Base-by-base conservation (phyloP, 2,329 filamentous ascomycete genomes). In the Penicillium sp. region DNA sequence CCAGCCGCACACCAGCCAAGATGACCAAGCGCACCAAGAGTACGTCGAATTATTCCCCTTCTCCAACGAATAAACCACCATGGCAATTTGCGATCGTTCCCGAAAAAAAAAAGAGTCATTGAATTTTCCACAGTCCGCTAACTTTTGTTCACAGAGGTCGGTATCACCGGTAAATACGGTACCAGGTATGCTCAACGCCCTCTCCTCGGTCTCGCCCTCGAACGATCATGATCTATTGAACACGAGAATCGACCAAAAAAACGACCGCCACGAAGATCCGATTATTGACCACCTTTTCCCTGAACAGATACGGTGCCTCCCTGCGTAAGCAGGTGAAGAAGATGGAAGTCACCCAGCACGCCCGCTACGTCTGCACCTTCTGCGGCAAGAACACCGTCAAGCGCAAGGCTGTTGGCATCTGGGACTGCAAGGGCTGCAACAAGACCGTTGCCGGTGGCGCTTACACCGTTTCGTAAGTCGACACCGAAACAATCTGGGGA, bases 291-390 rank as follows among this genome's bases (percentile, higher is more conserved):
- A 53, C 39, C 36, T 55, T 44, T 33, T 58, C 57, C 51, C 51
- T 52, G 58, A 70, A 70, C 59, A 93, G 91, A 87, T 96, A 96
- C 82, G 94, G 93, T 92, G 93, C 94, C 78, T 97, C 94, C 75
- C 91, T 97, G 82, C 91, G 92, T 83, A 97, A 97, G 87, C 92
- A 92, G 80, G 89, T 94, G 77, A 97, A 97, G 91, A 97, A 97
- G 90, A 96, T 97, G 89, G 94, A 97, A 89, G 90, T 97, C 80
- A 90, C 91, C 74, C 94, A 97, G 82, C 94, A 99, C 86, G 91
- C 92, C 83, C 89, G 89, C 79, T 97, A 97, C 80, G 87, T 88
- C 77, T 97, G 93, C 88, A 93, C 92, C 67, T 99, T 97, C 90
- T 96, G 92, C 87, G 93, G 93, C 77, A 97, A 97, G 89, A 88